Conservation (phyloP, 768 basidiomycete species). For the Pisolithus sp. region DNA sequence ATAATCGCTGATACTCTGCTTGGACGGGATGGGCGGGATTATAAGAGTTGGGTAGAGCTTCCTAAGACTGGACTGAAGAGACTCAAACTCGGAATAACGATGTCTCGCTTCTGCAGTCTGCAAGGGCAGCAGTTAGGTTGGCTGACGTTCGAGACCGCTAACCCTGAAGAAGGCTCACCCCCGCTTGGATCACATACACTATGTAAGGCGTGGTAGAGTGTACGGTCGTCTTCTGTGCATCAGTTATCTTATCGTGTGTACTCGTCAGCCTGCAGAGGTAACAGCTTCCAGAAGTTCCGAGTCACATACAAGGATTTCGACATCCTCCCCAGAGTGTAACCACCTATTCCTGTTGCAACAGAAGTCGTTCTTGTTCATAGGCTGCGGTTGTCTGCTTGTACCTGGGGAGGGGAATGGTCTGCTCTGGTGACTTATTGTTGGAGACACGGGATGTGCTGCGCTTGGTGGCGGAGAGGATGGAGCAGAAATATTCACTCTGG, state of each 20-base stretch:
- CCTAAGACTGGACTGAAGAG: slow-evolving; percentile 72
- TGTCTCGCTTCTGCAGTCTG: slow-evolving; percentile 80
- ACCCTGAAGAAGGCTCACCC: slow-evolving; percentile 44
- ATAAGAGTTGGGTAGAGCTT: slow-evolving; percentile 94
- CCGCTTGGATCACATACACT: slow-evolving; percentile 85
- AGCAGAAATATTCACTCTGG: slow-evolving; percentile 35
- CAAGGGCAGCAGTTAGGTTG: slow-evolving; percentile 7
- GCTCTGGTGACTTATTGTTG: slow-evolving; percentile 42
- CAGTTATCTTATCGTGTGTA: slow-evolving; percentile 62
- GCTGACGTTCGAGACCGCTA: slow-evolving; percentile 3
- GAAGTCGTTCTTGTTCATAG: slow-evolving; percentile 66
- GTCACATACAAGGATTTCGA: slow-evolving; percentile 65
- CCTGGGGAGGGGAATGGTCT: slow-evolving; percentile 48
- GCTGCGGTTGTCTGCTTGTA: slow-evolving; percentile 45
- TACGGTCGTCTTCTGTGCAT: slow-evolving; percentile 91
- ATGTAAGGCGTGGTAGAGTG: slow-evolving; percentile 90
- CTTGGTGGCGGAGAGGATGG: slow-evolving; percentile 51
- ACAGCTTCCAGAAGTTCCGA: not conserved
- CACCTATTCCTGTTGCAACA: slow-evolving; percentile 72
- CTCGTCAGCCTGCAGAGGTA: slow-evolving; percentile 6
- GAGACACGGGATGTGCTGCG: slow-evolving; percentile 36
- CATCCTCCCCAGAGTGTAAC: slow-evolving; percentile 76
- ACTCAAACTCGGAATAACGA: slow-evolving; percentile 97
- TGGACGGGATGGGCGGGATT: slow-evolving; percentile 95
- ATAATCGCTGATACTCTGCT: slow-evolving; percentile 93